These are phyloP conservation scores for Nymphaea colorata DNA, from an alignment of 164 flowering plant species.

Conservation along the genomic window DNA sequence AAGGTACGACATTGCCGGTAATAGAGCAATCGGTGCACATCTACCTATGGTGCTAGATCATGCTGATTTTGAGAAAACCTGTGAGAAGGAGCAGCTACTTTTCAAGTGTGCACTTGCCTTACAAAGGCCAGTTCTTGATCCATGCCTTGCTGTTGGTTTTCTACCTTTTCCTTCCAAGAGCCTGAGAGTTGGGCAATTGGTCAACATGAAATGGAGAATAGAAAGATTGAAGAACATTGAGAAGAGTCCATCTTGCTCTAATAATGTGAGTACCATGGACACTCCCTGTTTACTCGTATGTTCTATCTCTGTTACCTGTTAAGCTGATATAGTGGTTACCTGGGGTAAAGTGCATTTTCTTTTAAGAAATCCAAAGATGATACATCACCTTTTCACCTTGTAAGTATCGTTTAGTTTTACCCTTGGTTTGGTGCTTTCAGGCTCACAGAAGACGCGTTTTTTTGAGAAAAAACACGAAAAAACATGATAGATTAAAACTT, in stretches of 20 bases:
- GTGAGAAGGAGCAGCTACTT: constrained; percentile 25
- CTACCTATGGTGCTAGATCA: constrained; percentile 33
- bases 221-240: constrained; percentile 70
- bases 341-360: too few relatives aligned
- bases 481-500: too few relatives aligned
- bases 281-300: background rate
- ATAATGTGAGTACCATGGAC: constrained; percentile 40
- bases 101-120: constrained; percentile 71
- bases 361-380: too few relatives aligned
- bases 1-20: constrained; percentile 61
- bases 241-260: constrained; percentile 20
- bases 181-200: constrained; percentile 86
- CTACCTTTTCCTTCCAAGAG: constrained; percentile 77
- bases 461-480: too few relatives aligned
- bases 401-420: too few relatives aligned
- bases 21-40: constrained; percentile 77
- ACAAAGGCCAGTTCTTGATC: constrained; percentile 83
- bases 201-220: constrained; percentile 82
- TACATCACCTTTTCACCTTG: too few relatives aligned
- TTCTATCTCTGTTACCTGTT: too few relatives aligned
- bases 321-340: too few relatives aligned
- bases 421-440: too few relatives aligned
- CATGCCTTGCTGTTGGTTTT: constrained; percentile 92
- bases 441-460: too few relatives aligned
- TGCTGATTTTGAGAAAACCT: constrained; percentile 10